These are phyloP conservation scores for Cocos nucifera DNA, from an alignment of 176 grass and related monocot species.

Conservation along the genomic window DNA sequence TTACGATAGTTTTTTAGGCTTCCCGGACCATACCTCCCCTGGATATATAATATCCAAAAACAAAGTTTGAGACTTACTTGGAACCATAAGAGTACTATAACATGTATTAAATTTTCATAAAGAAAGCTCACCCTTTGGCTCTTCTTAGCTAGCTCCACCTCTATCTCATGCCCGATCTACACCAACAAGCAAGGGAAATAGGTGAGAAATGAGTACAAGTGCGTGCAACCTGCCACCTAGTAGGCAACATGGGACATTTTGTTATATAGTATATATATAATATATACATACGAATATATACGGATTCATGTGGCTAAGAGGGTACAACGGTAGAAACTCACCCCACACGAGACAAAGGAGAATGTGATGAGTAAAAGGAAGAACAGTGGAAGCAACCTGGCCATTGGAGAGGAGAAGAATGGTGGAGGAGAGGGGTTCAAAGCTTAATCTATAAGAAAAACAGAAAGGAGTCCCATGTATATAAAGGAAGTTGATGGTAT, in stretches of 20 bases:
- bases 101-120: neutral
- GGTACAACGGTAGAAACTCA: neutral
- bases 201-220: too few species aligned
- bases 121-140: neutral
- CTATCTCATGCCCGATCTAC: neutral
- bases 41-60: neutral
- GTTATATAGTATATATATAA: too few species aligned
- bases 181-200: too few species aligned
- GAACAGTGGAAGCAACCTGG: neutral
- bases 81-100: too few species aligned
- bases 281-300: too few species aligned
- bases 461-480: too few species aligned
- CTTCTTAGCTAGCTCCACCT: neutral
- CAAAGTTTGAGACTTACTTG: too few species aligned
- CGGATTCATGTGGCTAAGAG: too few species aligned
- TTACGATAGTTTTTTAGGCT: conserved; percentile 8
- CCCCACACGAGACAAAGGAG: conserved; percentile 1
- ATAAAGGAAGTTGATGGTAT: too few species aligned
- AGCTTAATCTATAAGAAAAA: neutral
- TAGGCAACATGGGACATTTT: too few species aligned
- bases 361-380: conserved; percentile 1
- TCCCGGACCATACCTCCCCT: neutral
- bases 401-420: neutral
- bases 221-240: too few species aligned
- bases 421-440: neutral